These are phyloP conservation scores for Wickerhamomyces queroliae DNA, from an alignment of 805 yeast species.

Conservation along the genomic window DNA sequence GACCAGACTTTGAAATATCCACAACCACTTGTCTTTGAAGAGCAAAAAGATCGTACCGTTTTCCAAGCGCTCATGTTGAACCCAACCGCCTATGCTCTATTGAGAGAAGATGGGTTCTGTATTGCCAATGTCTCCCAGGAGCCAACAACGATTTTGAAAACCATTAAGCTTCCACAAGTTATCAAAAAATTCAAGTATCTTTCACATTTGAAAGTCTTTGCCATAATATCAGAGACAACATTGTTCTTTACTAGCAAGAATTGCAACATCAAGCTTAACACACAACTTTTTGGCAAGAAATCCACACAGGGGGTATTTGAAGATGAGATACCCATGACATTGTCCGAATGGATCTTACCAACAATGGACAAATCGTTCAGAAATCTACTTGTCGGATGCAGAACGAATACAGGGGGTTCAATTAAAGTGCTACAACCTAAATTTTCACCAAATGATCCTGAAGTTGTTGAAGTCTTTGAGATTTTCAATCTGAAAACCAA, in stretches of 20 bases:
- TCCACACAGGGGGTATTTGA: conserved; percentile 6
- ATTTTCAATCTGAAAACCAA: conserved; percentile 13
- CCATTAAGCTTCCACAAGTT: conserved; percentile 18
- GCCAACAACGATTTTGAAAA: conserved; percentile 16
- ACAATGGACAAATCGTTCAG: conserved; percentile 14
- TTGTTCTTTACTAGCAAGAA: conserved; percentile 14
- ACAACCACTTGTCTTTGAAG: conserved; percentile 15
- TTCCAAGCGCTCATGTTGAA: conserved; percentile 6
- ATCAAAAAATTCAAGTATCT: conserved; percentile 24
- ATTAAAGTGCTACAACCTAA: conserved; percentile 17
- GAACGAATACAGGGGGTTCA: conserved; percentile 14
- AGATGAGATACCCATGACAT: conserved; percentile 23
- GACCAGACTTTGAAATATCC: conserved; percentile 6
- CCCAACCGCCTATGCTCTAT: conserved; percentile 15
- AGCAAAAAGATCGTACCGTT: conserved; percentile 9
- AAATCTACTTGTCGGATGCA: conserved; percentile 29
- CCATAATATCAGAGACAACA: conserved; percentile 13
- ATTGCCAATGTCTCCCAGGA: conserved; percentile 13
- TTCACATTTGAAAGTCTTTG: conserved; percentile 16
- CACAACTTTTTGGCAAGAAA: conserved; percentile 5
- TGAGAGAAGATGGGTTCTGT: conserved; percentile 30
- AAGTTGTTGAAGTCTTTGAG: conserved; percentile 11
- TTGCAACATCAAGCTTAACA: conserved; percentile 8
- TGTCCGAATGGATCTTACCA: conserved; percentile 30
- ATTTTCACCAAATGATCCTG: conserved; percentile 1